Percentiles rank a stretch among this genome's conserved stretches.
Conservation (phyloP, 768 basidiomycete species). For the Mycena epipterygia region DNA sequence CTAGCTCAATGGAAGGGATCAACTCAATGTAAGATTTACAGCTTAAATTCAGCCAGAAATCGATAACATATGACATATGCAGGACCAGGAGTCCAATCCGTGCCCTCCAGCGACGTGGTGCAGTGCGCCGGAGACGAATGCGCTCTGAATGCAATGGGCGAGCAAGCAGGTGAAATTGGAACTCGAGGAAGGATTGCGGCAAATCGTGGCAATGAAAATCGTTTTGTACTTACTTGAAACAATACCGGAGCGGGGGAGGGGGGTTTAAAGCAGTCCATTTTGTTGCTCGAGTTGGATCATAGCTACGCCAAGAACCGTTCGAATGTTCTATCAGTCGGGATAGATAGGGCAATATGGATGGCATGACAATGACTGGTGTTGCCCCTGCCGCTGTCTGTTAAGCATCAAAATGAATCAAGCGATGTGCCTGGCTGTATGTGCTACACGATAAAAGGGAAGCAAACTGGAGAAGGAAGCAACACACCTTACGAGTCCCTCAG, state of each 20-base stretch:
- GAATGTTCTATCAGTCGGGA: no score
- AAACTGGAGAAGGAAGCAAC: background rate
- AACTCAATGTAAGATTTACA: background rate
- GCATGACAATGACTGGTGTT: background rate
- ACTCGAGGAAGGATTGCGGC: no score
- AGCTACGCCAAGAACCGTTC: no score
- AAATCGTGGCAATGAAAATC: no score
- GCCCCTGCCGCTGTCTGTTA: background rate
- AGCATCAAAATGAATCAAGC: background rate
- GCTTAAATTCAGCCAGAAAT: background rate
- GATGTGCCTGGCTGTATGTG: background rate
- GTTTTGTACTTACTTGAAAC: no score
- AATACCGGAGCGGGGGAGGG: no score
- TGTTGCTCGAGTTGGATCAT: no score
- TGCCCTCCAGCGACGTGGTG: constrained; percentile 7
- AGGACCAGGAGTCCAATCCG: background rate
- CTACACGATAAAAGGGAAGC: background rate
- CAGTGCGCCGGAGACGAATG: background rate
- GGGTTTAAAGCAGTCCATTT: no score
- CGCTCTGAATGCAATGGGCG: background rate
- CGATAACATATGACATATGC: background rate
- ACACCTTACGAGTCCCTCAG: background rate
- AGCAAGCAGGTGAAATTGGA: background rate
- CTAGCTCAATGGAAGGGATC: no score
- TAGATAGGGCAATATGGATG: no score